Evolutionary conservation across 2,329 filamentous ascomycete genomes (phyloP).

Genomic region (Ophiocordyceps australis): DNA sequence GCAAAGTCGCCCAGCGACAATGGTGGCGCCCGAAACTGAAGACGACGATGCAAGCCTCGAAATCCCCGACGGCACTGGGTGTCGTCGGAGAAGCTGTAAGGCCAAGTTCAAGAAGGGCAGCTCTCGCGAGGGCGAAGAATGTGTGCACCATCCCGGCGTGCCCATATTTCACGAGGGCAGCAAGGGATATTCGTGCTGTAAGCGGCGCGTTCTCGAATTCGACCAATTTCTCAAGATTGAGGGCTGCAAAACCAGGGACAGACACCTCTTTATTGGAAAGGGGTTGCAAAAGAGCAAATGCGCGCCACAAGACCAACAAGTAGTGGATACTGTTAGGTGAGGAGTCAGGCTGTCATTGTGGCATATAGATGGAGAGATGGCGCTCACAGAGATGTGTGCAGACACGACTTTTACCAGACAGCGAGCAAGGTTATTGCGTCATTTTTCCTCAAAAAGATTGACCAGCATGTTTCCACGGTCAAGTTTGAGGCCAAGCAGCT

Average conservation of each 20-base stretch:
- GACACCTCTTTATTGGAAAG: constrained; percentile 72
- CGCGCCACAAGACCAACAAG: constrained; percentile 43
- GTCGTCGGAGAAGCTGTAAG: constrained; percentile 62
- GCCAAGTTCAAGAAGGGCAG: constrained; percentile 42
- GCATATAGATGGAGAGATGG: no score
- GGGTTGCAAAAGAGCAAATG: constrained; percentile 46
- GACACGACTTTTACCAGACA: constrained; percentile 89
- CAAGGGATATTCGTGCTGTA: constrained; percentile 96
- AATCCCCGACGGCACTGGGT: constrained; percentile 57
- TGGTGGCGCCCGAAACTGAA: constrained; percentile 59
- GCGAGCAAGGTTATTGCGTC: constrained; percentile 69
- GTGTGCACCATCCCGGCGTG: constrained; percentile 73
- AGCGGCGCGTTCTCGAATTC: constrained; percentile 86
- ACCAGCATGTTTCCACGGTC: constrained; percentile 60
- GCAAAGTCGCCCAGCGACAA: constrained; percentile 31
- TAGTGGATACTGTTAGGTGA: constrained; percentile 60
- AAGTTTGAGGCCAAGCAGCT: constrained; percentile 46
- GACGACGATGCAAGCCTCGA: constrained; percentile 64
- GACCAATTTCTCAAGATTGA: constrained; percentile 95
- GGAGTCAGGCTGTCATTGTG: no score
- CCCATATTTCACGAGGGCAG: constrained; percentile 96
- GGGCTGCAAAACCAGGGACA: constrained; percentile 67
- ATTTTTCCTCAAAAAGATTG: constrained; percentile 93
- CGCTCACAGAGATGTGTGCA: no score
- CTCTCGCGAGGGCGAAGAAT: constrained; percentile 52